phyloP scores from a whole-genome alignment of 768 basidiomycete genomes.

The Polyporus arcularius region DNA sequence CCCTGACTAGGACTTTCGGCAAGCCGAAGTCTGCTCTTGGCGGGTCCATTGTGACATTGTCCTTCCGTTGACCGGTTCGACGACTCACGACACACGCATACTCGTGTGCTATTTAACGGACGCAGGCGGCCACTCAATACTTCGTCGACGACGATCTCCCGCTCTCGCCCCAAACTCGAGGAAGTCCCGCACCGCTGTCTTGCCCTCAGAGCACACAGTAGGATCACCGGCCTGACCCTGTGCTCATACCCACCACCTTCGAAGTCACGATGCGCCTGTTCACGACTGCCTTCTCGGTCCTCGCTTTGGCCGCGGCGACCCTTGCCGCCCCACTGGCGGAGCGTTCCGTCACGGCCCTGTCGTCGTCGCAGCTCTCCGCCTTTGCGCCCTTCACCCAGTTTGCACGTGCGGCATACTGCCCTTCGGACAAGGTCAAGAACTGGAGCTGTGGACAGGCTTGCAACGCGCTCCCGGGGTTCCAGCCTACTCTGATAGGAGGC shows the following conservation, averaged over 20 bases:
- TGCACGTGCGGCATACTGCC: conserved; percentile 60
- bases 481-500: conserved; percentile 49
- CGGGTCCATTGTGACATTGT: conserved; percentile 1
- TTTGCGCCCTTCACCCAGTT: conserved; percentile 53
- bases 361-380: conserved; percentile 35
- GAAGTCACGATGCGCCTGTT: conserved; percentile 5
- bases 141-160: conserved; percentile 1
- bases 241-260: not conserved
- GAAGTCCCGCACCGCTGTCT: not conserved
- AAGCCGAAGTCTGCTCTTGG: not conserved
- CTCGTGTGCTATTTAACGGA: conserved; percentile 10
- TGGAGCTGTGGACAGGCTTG: conserved; percentile 55
- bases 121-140: conserved; percentile 8
- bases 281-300: not conserved
- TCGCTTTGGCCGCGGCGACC: not conserved
- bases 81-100: not conserved
- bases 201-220: not conserved
- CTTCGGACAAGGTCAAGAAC: conserved; percentile 35
- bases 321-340: conserved; percentile 2
- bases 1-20: no score
- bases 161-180: not conserved
- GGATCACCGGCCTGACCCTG: conserved; percentile 3
- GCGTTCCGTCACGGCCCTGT: conserved; percentile 26
- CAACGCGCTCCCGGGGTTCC: conserved; percentile 41
- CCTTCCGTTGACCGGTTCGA: no score